Conservation (phyloP, 805 yeast species). For the Zygoascus biomembranicola region DNA sequence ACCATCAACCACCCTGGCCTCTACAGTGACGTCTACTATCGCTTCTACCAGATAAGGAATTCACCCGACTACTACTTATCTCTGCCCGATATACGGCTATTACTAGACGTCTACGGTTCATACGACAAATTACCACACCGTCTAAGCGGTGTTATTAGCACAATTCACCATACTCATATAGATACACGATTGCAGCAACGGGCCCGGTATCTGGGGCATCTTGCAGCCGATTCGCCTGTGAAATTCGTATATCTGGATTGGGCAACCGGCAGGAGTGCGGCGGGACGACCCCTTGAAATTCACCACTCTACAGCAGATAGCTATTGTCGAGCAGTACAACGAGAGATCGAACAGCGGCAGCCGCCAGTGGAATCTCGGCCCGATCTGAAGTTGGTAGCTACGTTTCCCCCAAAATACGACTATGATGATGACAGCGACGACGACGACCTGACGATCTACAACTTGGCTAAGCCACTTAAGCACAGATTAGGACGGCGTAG, state of each 20-base stretch:
- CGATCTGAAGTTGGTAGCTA: no score
- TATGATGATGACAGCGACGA: background rate
- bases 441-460: background rate
- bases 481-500: no score
- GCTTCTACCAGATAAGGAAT: conserved; percentile 8
- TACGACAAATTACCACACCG: conserved; percentile 4
- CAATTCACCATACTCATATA: background rate
- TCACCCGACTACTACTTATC: conserved; percentile 3
- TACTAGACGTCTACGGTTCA: conserved; percentile 2
- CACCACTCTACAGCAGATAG: no score
- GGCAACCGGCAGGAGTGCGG: background rate
- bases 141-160: background rate
- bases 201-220: conserved; percentile 7
- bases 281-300: no score
- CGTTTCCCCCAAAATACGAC: background rate
- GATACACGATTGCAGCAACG: background rate
- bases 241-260: conserved; percentile 5
- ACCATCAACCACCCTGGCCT: background rate
- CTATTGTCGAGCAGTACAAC: background rate
- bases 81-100: conserved; percentile 3
- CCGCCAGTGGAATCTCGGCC: no score
- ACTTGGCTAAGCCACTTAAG: background rate
- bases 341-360: background rate
- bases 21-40: conserved; percentile 1
- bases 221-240: conserved; percentile 5